phyloP scores from a whole-genome alignment of 768 basidiomycete genomes.

The Sarcomyxa edulis region DNA sequence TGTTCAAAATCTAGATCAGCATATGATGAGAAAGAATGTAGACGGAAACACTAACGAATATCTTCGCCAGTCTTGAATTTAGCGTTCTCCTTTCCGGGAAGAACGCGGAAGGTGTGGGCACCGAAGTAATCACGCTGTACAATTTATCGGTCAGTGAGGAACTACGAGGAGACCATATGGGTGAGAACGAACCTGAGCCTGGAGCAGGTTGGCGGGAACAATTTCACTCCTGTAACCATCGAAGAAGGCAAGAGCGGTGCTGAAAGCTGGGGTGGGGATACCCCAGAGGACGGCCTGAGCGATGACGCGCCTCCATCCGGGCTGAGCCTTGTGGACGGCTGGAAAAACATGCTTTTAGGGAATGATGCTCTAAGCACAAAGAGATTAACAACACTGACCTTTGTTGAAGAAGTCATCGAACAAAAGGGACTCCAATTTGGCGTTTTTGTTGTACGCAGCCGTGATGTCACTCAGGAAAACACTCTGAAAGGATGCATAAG shows the following conservation, averaged over 20 bases:
- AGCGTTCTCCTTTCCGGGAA: constrained; percentile 87
- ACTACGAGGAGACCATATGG: neutral
- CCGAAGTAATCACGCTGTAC: constrained; percentile 99
- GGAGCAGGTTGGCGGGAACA: constrained; percentile 90
- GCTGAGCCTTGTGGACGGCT: constrained; percentile 92
- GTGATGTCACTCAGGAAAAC: constrained; percentile 96
- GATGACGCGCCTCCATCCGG: constrained; percentile 95
- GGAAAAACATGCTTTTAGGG: constrained; percentile 7
- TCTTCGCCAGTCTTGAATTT: constrained; percentile 77
- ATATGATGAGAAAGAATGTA: neutral
- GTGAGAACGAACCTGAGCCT: constrained; percentile 65
- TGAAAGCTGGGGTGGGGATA: constrained; percentile 95
- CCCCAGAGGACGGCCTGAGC: constrained; percentile 98
- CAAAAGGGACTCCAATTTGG: constrained; percentile 83
- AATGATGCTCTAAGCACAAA: constrained; percentile 3
- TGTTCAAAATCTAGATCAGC: constrained; percentile 17
- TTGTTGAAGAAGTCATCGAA: constrained; percentile 98
- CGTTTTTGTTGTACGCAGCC: constrained; percentile 81
- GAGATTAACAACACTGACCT: constrained; percentile 33
- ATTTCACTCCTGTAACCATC: constrained; percentile 97
- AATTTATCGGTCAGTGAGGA: neutral
- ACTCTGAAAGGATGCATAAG: constrained; percentile 36
- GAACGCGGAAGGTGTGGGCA: constrained; percentile 95
- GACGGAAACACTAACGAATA: constrained; percentile 68
- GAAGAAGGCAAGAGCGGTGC: constrained; percentile 97